A percentile compares a stretch with the other conserved stretches of the same genome.
Evolutionary conservation across 192 early-diverging fungal genomes (phyloP).

Genomic region (Lunasporangiospora selenospora): DNA sequence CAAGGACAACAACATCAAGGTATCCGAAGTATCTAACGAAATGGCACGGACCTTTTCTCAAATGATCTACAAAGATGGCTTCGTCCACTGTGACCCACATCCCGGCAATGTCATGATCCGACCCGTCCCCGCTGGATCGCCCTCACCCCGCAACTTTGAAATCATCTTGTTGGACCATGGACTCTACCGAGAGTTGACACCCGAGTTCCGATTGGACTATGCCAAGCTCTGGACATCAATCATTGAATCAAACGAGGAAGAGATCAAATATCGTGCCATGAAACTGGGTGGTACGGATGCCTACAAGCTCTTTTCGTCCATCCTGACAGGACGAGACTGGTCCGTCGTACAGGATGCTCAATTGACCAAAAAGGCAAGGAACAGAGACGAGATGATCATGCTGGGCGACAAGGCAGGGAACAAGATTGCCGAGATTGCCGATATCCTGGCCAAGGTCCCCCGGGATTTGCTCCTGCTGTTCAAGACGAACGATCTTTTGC

Average conservation of each 20-base stretch:
- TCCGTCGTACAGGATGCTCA: slow-evolving; percentile 76
- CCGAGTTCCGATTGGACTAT: slow-evolving; percentile 81
- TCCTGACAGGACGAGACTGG: slow-evolving; percentile 81
- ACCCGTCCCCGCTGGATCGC: slow-evolving; percentile 49
- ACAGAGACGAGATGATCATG: slow-evolving; percentile 36
- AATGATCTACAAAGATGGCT: slow-evolving; percentile 90
- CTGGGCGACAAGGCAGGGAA: slow-evolving; percentile 19
- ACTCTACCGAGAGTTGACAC: slow-evolving; percentile 79
- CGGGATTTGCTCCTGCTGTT: slow-evolving; percentile 85
- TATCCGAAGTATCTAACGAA: slow-evolving; percentile 74
- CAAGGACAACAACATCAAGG: slow-evolving; percentile 74
- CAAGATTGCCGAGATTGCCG: slow-evolving; percentile 68
- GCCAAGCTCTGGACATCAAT: slow-evolving; percentile 89
- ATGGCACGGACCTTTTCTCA: slow-evolving; percentile 81
- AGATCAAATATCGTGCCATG: slow-evolving; percentile 67
- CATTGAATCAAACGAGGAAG: slow-evolving; percentile 76
- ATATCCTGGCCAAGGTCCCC: slow-evolving; percentile 84
- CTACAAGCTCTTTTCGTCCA: slow-evolving; percentile 85
- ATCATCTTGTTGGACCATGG: slow-evolving; percentile 91
- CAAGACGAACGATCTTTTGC: slow-evolving; percentile 91
- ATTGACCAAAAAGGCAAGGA: slow-evolving; percentile 34
- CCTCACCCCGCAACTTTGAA: slow-evolving; percentile 80
- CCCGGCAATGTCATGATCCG: slow-evolving; percentile 88
- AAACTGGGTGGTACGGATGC: slow-evolving; percentile 75
- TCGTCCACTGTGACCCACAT: slow-evolving; percentile 94